Evolutionary conservation across 108 stramenopile genomes (phyloP).

Genomic region (Fragilaria crotonensis): DNA sequence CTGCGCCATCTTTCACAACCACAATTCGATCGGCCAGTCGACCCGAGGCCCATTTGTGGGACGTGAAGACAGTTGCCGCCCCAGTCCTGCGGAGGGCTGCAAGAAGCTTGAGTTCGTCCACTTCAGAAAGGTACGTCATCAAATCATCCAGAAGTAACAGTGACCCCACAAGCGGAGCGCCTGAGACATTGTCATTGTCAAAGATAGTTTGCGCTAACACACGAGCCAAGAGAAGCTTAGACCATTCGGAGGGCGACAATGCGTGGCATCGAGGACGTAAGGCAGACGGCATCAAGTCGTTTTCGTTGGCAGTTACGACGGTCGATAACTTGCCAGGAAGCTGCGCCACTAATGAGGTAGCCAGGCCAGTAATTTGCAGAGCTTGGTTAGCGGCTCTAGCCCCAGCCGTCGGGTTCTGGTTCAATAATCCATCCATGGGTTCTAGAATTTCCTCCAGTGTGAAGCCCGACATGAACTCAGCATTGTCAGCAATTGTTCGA

Average conservation of each 20-base stretch:
- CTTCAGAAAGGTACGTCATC: conserved; percentile 58
- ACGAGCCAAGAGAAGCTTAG: conserved; percentile 61
- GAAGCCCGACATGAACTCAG: conserved; percentile 55
- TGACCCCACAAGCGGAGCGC: conserved; percentile 60
- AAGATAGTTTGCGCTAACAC: conserved; percentile 72
- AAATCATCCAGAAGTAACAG: conserved; percentile 76
- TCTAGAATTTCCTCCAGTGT: conserved; percentile 81
- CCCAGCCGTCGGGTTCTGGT: neutral
- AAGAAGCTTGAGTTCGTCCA: conserved; percentile 61
- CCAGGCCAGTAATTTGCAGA: conserved; percentile 61
- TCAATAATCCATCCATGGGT: conserved; percentile 31
- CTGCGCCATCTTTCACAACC: conserved; percentile 64
- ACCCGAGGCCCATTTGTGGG: conserved; percentile 76
- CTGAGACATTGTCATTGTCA: conserved; percentile 59
- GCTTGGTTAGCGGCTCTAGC: conserved; percentile 5
- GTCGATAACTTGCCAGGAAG: conserved; percentile 73
- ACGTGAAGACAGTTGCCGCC: conserved; percentile 68
- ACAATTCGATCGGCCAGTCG: conserved; percentile 74
- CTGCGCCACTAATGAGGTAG: conserved; percentile 39
- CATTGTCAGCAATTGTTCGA: conserved; percentile 48
- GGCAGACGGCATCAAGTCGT: conserved; percentile 61
- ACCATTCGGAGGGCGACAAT: conserved; percentile 82
- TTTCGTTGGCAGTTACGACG: conserved; percentile 71
- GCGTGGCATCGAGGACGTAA: conserved; percentile 42
- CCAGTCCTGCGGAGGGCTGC: conserved; percentile 59